Conservation (phyloP, 345 rosid species). For the Brassica incana region DNA sequence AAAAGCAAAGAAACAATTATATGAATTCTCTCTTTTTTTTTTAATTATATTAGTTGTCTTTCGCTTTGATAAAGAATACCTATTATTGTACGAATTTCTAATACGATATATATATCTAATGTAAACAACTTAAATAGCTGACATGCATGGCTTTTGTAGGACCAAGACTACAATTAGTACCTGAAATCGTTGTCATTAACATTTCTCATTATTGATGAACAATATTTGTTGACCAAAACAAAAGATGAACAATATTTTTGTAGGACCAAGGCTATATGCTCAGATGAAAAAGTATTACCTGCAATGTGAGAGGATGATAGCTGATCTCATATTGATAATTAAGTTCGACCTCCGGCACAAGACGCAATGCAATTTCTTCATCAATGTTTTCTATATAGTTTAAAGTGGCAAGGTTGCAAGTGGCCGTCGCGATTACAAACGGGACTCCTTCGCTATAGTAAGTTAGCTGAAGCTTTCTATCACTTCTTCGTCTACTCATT, state of each 20-base stretch:
- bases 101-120: neutral
- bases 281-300: slow-evolving; percentile 14
- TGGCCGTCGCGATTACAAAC: slow-evolving; percentile 34
- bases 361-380: slow-evolving; percentile 24
- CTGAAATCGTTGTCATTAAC: neutral
- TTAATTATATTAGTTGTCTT: neutral
- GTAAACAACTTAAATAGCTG: neutral
- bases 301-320: slow-evolving; percentile 46
- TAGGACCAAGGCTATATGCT: too few relatives aligned
- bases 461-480: slow-evolving; percentile 37
- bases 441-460: slow-evolving; percentile 51
- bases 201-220: too few relatives aligned
- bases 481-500: slow-evolving; percentile 36
- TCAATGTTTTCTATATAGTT: slow-evolving; percentile 43
- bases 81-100: too few relatives aligned
- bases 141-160: neutral
- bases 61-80: neutral
- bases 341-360: slow-evolving; percentile 23
- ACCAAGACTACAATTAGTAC: too few relatives aligned
- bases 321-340: slow-evolving; percentile 17
- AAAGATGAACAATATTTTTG: too few relatives aligned
- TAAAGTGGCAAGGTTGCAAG: slow-evolving; percentile 38
- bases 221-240: too few relatives aligned
- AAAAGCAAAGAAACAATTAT: neutral
- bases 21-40: too few relatives aligned